Evolutionary conservation across 2,329 filamentous ascomycete genomes (phyloP).

Genomic region (Colletotrichum lentis): DNA sequence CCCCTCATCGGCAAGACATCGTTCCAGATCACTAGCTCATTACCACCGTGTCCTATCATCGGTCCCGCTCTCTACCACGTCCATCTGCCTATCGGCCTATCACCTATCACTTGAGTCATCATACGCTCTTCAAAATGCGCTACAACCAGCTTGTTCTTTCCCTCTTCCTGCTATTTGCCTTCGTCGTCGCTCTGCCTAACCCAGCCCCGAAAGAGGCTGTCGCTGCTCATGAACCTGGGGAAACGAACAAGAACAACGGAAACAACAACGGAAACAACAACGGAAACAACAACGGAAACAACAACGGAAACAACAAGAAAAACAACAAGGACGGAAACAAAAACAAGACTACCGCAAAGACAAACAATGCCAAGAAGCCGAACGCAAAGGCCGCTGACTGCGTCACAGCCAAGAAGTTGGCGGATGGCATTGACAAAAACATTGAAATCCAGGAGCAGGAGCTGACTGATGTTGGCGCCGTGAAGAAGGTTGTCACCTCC

Average conservation of each 20-base stretch:
- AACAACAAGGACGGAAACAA: background rate
- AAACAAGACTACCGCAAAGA: background rate
- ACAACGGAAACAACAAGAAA: too few species aligned
- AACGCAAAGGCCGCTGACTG: slow-evolving; percentile 20
- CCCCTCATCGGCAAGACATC: background rate
- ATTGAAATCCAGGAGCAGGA: slow-evolving; percentile 41
- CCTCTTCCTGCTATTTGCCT: slow-evolving; percentile 19
- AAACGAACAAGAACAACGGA: slow-evolving; percentile 1
- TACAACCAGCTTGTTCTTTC: slow-evolving; percentile 14
- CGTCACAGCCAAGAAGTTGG: slow-evolving; percentile 38
- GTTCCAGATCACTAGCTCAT: background rate
- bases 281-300: too few species aligned
- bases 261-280: too few species aligned
- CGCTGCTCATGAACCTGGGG: background rate
- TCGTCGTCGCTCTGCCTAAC: slow-evolving; percentile 21
- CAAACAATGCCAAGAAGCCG: background rate
- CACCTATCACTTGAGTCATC: background rate
- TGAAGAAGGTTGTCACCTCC: slow-evolving; percentile 31
- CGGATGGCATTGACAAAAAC: slow-evolving; percentile 41
- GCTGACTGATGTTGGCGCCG: slow-evolving; percentile 30
- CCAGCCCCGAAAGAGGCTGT: slow-evolving; percentile 3
- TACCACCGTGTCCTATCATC: background rate
- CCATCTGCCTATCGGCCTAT: background rate
- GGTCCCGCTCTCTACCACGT: background rate
- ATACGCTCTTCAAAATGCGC: slow-evolving; percentile 19